Evolutionary conservation across 805 yeast genomes (phyloP).

Genomic region (Metschnikowia aberdeeniae): DNA sequence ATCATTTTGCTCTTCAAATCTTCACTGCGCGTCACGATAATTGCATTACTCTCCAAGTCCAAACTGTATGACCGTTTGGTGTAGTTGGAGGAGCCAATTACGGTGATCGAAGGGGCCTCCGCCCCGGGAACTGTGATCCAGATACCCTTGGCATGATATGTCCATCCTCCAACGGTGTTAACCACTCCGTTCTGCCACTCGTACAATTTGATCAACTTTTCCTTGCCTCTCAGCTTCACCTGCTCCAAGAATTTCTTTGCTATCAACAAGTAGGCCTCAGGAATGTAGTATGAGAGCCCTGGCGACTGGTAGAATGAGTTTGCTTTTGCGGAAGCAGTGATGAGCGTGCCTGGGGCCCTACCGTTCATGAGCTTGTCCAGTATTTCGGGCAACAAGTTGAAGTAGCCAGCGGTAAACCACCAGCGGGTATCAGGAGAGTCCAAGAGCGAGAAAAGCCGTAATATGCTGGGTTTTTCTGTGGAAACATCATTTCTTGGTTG

Average conservation of each 20-base stretch:
- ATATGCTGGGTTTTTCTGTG: conserved; percentile 74
- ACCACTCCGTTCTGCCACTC: conserved; percentile 91
- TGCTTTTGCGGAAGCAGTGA: conserved; percentile 88
- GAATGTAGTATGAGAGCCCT: conserved; percentile 78
- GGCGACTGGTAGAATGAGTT: conserved; percentile 86
- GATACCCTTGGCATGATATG: conserved; percentile 95
- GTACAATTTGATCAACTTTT: conserved; percentile 47
- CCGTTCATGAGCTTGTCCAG: conserved; percentile 54
- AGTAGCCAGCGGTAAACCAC: conserved; percentile 95
- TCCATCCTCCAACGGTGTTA: conserved; percentile 84
- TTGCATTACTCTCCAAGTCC: conserved; percentile 85
- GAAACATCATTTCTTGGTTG: conserved; percentile 54
- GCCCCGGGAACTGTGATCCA: conserved; percentile 71
- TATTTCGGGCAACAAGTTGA: conserved; percentile 80
- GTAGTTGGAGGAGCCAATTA: conserved; percentile 90
- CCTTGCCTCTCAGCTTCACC: conserved; percentile 40
- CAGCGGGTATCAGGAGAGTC: conserved; percentile 58
- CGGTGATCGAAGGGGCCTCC: conserved; percentile 61
- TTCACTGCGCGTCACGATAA: conserved; percentile 67
- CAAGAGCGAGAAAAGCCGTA: conserved; percentile 54
- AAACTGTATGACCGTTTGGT: conserved; percentile 83
- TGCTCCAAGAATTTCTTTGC: conserved; percentile 64
- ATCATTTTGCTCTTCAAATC: conserved; percentile 54
- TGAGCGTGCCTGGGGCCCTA: conserved; percentile 60
- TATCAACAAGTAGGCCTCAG: conserved; percentile 78